Percentiles rank a stretch among this genome's conserved stretches.
Evolutionary conservation across 306 rosid species (phyloP).

Genomic region (Astragalus glycyphyllos): DNA sequence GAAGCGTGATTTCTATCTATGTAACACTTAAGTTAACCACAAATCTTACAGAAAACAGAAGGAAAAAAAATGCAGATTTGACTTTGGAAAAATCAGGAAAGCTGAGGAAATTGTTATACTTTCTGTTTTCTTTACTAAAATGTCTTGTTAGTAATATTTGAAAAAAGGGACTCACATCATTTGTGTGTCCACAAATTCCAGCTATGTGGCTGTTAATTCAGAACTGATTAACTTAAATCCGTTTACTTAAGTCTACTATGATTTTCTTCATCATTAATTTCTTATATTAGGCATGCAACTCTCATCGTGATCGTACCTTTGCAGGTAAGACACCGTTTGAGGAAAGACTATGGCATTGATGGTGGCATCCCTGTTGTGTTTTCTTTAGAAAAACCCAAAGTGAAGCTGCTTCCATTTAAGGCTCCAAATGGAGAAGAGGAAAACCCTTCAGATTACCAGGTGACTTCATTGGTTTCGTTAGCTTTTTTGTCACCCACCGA

Average conservation of each 20-base stretch:
- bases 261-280: conserved; percentile 32
- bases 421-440: conserved; percentile 86
- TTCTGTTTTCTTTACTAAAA: background rate
- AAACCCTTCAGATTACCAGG: conserved; percentile 95
- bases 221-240: conserved; percentile 15
- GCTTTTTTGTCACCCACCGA: conserved; percentile 25
- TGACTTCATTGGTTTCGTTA: conserved; percentile 35
- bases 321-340: conserved; percentile 88
- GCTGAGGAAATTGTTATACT: background rate
- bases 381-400: conserved; percentile 92
- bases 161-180: background rate
- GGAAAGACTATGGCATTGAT: conserved; percentile 83
- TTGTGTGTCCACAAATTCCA: conserved; percentile 24
- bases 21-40: background rate
- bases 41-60: background rate
- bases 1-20: background rate
- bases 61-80: background rate
- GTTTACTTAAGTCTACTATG: conserved; percentile 16
- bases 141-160: conserved; percentile 7
- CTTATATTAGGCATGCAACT: conserved; percentile 21
- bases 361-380: conserved; percentile 92
- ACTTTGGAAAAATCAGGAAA: background rate
- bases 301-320: conserved; percentile 25
- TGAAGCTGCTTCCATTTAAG: conserved; percentile 92
- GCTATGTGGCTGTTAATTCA: conserved; percentile 15